These are phyloP conservation scores for Carnegiea gigantea DNA, from an alignment of 179 eudicot species.

Conservation along the genomic window DNA sequence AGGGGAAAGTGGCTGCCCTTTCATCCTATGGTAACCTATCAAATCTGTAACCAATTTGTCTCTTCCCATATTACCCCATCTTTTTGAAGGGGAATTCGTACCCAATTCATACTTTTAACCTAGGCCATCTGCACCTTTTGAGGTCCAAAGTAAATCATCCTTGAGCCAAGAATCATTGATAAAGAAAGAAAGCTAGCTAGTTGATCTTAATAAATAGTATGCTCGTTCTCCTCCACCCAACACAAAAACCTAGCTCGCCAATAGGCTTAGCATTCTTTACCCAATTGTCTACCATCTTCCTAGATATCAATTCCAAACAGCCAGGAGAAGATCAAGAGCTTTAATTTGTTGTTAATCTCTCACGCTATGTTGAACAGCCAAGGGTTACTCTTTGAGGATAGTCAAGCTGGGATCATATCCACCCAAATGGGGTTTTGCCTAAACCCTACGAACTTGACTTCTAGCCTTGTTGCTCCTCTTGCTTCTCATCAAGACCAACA, in stretches of 20 bases:
- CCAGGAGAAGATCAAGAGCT: not conserved
- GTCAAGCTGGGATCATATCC: conserved; percentile 39
- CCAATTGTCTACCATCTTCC: not conserved
- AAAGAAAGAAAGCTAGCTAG: not conserved
- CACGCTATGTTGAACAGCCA: conserved; percentile 40
- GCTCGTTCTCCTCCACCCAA: not conserved
- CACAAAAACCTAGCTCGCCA: not conserved
- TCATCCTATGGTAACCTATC: conserved; percentile 18
- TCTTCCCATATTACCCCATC: conserved; percentile 7
- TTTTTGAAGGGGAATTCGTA: not conserved
- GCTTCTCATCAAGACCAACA: conserved; percentile 12
- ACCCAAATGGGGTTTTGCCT: conserved; percentile 47
- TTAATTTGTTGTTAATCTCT: not conserved
- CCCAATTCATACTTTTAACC: not conserved
- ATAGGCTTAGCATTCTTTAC: not conserved
- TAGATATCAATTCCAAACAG: not conserved
- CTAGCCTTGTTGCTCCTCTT: conserved; percentile 24
- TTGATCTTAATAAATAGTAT: not conserved
- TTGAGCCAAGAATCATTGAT: not conserved
- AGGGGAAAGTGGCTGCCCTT: not conserved
- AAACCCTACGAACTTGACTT: conserved; percentile 32
- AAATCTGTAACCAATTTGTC: conserved; percentile 11
- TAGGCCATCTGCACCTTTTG: not conserved
- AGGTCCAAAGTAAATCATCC: conserved; percentile 1
- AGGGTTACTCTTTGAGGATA: conserved; percentile 37